Evolutionary conservation across 2,329 filamentous ascomycete genomes (phyloP), one percentile per base, ranked within the genome.

Genomic region (Tolypocladium paradoxum): DNA sequence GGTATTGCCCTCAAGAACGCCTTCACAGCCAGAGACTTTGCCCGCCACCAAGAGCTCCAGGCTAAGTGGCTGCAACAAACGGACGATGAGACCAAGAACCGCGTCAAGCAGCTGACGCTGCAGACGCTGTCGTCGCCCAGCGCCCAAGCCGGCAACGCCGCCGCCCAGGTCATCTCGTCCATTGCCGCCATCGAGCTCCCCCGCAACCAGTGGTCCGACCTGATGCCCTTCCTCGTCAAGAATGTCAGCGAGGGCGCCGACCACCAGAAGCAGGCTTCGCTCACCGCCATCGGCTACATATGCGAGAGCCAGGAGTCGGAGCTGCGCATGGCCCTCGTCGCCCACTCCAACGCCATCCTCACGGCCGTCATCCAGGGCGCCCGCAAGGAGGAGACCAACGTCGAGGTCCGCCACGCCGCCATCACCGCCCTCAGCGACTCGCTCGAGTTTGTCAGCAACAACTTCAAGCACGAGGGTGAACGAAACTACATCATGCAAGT

Each of bases 401-500:
- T 76, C 61, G 92, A 99, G 67, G 91, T 99, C 56, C 89, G 93
- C 60, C 81, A 90, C 61, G 90, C 93, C 51, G 93, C 93, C 66
- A 93, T 99, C 67, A 88, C 88, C 49, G 93, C 93, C 47, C 85
- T 99, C 46, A 89, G 91, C 63, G 93, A 99, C 72, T 96, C 92
- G 38, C 85, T 97, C 55, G 93, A 99, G 72, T 99, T 99, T 66
- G 92, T 99, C 54, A 84, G 90, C 60, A 95, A 90, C 74, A 99
- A 99, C 76, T 99, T 99, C 73, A 95, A 96, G 73, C 93, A 97
- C 65, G 93, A 99, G 73, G 93, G 92, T 64, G 93, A 99, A 79
- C 86, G 93, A 62, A 99, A 99, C 76, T 99, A 97, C 77, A 99
- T 99, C 67, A 99, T 99, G 93, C 93, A 99, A 76, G 93, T 99